Evolutionary conservation across 345 rosid species (phyloP).

Genomic region (Populus deltoides): DNA sequence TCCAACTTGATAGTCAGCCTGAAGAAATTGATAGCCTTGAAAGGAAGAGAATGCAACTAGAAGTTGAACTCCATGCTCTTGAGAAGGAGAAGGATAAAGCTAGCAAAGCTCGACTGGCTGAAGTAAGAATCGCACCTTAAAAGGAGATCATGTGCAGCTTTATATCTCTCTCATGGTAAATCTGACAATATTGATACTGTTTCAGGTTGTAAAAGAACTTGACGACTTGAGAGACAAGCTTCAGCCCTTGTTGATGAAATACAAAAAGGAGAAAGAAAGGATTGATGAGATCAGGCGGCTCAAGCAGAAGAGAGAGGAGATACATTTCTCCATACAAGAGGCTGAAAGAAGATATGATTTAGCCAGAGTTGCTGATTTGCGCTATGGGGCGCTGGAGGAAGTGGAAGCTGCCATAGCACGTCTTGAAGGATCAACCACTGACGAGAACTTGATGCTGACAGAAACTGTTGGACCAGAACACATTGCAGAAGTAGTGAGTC

Average conservation of each 20-base stretch:
- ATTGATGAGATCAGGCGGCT: constrained; percentile 80
- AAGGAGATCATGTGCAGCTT: background rate
- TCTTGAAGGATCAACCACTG: constrained; percentile 57
- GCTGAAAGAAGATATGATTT: constrained; percentile 88
- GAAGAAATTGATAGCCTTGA: constrained; percentile 92
- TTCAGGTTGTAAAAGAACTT: constrained; percentile 79
- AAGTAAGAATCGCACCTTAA: constrained; percentile 41
- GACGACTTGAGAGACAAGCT: constrained; percentile 90
- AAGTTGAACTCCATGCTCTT: constrained; percentile 81
- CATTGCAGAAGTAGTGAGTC: constrained; percentile 87
- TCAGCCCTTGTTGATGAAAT: constrained; percentile 83
- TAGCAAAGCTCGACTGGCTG: constrained; percentile 77
- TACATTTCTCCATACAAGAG: constrained; percentile 64
- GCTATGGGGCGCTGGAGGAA: constrained; percentile 81
- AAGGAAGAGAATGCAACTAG: constrained; percentile 81
- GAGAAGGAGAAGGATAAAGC: constrained; percentile 95
- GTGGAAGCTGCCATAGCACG: constrained; percentile 67
- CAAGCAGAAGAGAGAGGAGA: constrained; percentile 82
- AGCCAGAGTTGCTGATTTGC: constrained; percentile 84
- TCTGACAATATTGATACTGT: background rate
- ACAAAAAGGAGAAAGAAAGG: constrained; percentile 83
- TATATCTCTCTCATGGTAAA: background rate
- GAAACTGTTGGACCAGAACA: constrained; percentile 89
- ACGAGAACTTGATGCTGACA: constrained; percentile 69
- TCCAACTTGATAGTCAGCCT: constrained; percentile 95